phyloP scores from a whole-genome alignment of 2,329 filamentous ascomycete species.

The Xylaria sp. region DNA sequence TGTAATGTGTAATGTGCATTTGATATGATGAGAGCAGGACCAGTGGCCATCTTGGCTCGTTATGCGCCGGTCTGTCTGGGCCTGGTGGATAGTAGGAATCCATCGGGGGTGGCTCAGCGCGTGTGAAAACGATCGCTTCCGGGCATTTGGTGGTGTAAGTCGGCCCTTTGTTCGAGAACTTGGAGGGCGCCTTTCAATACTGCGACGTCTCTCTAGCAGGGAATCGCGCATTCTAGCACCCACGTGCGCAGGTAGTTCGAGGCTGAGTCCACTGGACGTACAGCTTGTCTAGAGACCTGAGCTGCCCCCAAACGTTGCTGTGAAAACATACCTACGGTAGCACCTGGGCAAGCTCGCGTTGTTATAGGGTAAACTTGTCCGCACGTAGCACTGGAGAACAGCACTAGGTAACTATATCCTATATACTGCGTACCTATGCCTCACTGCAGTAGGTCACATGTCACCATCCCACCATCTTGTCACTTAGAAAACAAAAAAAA shows the following conservation, averaged over 20 bases:
- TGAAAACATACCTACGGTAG: too few species aligned
- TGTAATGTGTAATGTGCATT: too few species aligned
- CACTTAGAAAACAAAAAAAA: background rate
- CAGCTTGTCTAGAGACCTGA: background rate
- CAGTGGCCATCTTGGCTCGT: conserved; percentile 26
- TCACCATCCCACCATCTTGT: background rate
- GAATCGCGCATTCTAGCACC: conserved; percentile 1
- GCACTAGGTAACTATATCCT: background rate
- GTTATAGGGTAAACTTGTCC: background rate
- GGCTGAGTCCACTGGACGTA: conserved; percentile 10
- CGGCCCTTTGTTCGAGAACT: conserved; percentile 21
- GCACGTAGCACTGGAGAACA: background rate
- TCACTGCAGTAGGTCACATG: background rate
- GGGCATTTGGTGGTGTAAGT: conserved; percentile 4
- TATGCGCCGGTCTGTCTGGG: conserved; percentile 27
- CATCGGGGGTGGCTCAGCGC: conserved; percentile 36
- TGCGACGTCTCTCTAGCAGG: background rate
- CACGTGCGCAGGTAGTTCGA: background rate
- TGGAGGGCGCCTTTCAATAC: conserved; percentile 7
- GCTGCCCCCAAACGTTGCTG: background rate
- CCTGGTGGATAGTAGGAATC: conserved; percentile 20
- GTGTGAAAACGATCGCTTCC: conserved; percentile 21
- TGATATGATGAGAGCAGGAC: too few species aligned
- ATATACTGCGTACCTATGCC: too few species aligned
- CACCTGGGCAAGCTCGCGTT: conserved; percentile 4